Evolutionary conservation across 108 stramenopile species (phyloP), one percentile per base, ranked within the genome.

Genomic region (Stephanodiscus minutulus): DNA sequence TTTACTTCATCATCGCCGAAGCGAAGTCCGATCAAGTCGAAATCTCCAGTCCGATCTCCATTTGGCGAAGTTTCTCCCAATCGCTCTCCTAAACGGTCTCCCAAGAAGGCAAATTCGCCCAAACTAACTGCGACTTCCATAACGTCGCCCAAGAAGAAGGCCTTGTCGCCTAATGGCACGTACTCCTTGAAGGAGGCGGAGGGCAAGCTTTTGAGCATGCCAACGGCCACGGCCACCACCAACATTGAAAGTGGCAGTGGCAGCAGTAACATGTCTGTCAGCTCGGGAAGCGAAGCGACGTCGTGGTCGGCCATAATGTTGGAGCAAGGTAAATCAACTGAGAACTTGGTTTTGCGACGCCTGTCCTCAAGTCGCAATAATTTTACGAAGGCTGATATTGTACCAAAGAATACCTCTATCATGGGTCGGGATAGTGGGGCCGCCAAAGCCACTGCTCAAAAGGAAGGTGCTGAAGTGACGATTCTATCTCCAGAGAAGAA

Each of bases 131-230:
- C 24, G 18, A 9, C 3, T 17, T 60, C 59, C 0, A 47, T 57
- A 25, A 35, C 55, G 43, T 55, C 44, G 7, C 52, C n/a, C 4
- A 68, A 61, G 36, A 53, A 46, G 64, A 62, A 35, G 35, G 33
- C 58, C 7, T 35, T 61, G 48, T 76, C 74, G 18, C 74, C 74
- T 25, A 68, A 63, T 43, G 74, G 74, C 7, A 63, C 74, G 6
- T 76, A 27, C 29, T 76, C 74, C 8, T 55, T 76, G 67, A 76
- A 76, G 43, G 74, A 76, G 66, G 66, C 74, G 46, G 67, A 61
- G 25, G 61, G 52, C 29, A 39, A 28, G 20, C 46, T 35, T 18
- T 18, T 48, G 28, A 47, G 29, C 27, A 17, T 50, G 48, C 33
- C 58, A 27, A 28, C 8, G 43, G n/a, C 41, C 20, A 41, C 31